A percentile compares a stretch with the other conserved stretches of the same genome.
These are phyloP conservation scores for Mollisia scopiformis DNA, from an alignment of 2,329 filamentous ascomycete genomes.

Conservation along the genomic window DNA sequence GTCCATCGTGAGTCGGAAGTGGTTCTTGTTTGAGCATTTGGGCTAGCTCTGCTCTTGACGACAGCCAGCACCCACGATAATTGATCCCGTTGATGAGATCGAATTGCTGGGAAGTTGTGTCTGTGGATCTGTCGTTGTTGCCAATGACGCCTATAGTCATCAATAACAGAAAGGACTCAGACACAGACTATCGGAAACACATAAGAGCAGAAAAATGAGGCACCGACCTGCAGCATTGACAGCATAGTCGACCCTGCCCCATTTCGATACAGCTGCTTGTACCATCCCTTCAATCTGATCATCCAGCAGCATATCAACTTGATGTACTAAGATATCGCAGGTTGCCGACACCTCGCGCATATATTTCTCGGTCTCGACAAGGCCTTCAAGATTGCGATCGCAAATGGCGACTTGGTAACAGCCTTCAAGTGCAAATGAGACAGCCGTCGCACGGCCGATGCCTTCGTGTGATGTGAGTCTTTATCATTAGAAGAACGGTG, in stretches of 20 bases:
- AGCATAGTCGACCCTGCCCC: constrained; percentile 49
- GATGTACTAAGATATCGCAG: constrained; percentile 29
- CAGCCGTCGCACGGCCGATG: constrained; percentile 46
- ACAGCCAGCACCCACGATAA: constrained; percentile 49
- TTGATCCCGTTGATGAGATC: constrained; percentile 47
- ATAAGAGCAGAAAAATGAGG: neutral
- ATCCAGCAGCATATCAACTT: constrained; percentile 41
- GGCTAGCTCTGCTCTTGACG: constrained; percentile 44
- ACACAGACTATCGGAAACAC: too few relatives aligned
- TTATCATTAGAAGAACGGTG: neutral
- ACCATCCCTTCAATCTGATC: constrained; percentile 40
- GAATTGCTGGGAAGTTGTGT: constrained; percentile 42
- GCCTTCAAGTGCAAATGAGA: constrained; percentile 48
- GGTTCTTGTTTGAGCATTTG: constrained; percentile 49
- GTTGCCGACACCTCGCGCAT: constrained; percentile 26
- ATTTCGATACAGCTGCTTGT: constrained; percentile 36
- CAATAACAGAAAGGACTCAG: neutral
- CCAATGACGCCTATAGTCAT: constrained; percentile 25
- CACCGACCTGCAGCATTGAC: constrained; percentile 46
- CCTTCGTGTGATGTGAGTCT: constrained; percentile 33
- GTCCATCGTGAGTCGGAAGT: constrained; percentile 45
- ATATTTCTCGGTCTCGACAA: constrained; percentile 35
- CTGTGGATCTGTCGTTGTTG: constrained; percentile 27
- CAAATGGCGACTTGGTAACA: constrained; percentile 46
- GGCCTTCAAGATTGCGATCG: constrained; percentile 43